Evolutionary conservation across 495 filamentous ascomycete genomes (phyloP), one percentile per base, ranked within the genome.

Genomic region (Podospora anserina): DNA sequence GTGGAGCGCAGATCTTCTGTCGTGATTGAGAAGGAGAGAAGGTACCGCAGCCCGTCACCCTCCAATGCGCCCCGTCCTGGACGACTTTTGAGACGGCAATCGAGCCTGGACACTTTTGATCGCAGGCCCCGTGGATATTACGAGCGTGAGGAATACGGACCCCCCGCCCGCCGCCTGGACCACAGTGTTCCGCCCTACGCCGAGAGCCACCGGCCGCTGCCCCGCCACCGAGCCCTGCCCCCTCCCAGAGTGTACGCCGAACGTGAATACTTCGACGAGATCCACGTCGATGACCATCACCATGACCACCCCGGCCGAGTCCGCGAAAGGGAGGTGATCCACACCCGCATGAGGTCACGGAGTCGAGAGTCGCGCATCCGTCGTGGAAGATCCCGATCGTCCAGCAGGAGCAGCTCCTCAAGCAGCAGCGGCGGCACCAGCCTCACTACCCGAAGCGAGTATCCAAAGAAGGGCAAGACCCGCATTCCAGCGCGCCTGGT

Each of bases 391-490:
- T 82, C 79, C 13, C 76, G 78, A 20, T 71, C 78, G 19, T 71
- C 79, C 28, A 80, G 79, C 66, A 84, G 81, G 6, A 61, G 59
- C 59, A 26, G 19, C 55, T 85, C 84, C 63, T 85, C 81, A 65
- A 82, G 78, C 66, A 76, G 69, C 30, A 75, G 74, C 56, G 78
- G 78, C 6, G 77, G 75, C 15, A 83, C 79, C 0, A 68, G 78
- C 63, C 84, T 77, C 69, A 87, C 78, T 32, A 59, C 77, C 67
- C 86, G 76, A 79, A 88, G 79, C 74, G 82, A 85, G 56, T 89
- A 90, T 70, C 91, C 90, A 19, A 92, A 92, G 78, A 91, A 90
- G 75, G 93, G 93, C 68, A 95, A 93, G 83, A 97, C 93, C 13
- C 85, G 90, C 64, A 91, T 97, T 78, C 93, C 93, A 0, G 85